Evolutionary conservation across 495 filamentous ascomycete species (phyloP), one percentile per base, ranked within the genome.

Genomic region (Astrothelium subdiscretum): DNA sequence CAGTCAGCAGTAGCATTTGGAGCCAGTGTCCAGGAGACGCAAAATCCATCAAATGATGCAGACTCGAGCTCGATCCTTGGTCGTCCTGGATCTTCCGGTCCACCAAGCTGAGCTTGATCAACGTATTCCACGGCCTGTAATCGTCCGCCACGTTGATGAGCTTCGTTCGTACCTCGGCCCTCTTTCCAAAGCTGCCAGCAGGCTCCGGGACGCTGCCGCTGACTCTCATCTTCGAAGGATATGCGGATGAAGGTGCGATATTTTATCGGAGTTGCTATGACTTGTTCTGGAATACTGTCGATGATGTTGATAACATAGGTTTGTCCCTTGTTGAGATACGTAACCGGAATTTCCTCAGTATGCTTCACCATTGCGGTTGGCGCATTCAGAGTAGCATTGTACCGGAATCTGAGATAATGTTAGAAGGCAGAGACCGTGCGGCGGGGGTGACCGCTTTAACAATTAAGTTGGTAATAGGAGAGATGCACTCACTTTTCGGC

Each of bases 181-280:
- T 96, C 91, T 69, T 97, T 96, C 94, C 94, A 98, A 20, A 97
- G 71, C 65, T 91, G 90, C 94, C 94, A 98, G 73, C 89, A 96
- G 12, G 86, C 78, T 26, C 82, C 85, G 0, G 94, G 91, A 61
- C 86, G 88, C 60, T 83, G 81, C 65, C 92, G 79, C 71, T 97
- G 92, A 65, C 92, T 85, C 62, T 95, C 88, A 60, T 97, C 92
- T 68, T 98, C 90, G 69, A 97, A 98, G 0, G 91, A 95, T 43
- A 98, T 85, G 5, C 94, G 87, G 42, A 98, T 78, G 67, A 84
- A 94, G 0, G 92, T 96, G 32, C 92, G 81, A 72, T 95, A 96
- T 66, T 81, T 85, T 20, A 80, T 32, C 0, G 76, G 75, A 13
- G 69, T 72, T 0, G 80, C 31, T 8, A 67, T 58, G 5, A 63